Base-by-base conservation (phyloP, 164 flowering plant species). In the Kingdonia uniflora region DNA sequence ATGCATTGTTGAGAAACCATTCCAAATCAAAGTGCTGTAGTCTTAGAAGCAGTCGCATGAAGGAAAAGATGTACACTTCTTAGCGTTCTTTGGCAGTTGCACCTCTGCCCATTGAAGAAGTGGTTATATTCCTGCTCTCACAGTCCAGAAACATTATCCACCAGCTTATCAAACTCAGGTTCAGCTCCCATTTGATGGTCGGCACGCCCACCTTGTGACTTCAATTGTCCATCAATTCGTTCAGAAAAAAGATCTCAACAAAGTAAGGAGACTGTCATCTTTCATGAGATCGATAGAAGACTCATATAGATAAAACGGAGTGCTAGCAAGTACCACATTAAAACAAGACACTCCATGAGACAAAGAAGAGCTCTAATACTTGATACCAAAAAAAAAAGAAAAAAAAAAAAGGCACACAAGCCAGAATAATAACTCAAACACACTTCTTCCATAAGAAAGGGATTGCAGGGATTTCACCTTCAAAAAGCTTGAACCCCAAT, bases 181-280 rank as follows among this genome's bases (percentile, higher is more conserved):
- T 88, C 99, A 50, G 95, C 88, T 70, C 88, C 99, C 95, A 88
- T 84, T 44, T 97, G 75, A 48, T 77, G 80, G 63, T 88, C 88
- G 41, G 97, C 95, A 59, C 95, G 87, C 8, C 95, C 95, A 66
- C 63, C 68, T 57, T 60, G 76, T 19, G 79, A 68, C 24, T 45
- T 74, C 15, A 81, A 55, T 52, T 72, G 79, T 55, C 62, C 71
- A 17, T 56, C 58, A 55, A 60, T 55, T 49, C 65, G 71, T 67
- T 77, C 82, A 0, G 85, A n/a, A 82, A 38, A 80, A 60, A 29
- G 97, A 73, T 52, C 47, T 75, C 61, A 92, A 42, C 4, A 47
- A 54, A 47, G 86, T 73, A 21, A 97, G 97, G 42, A 92, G 73
- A 56, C 57, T 68, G 14, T 71, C 59, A 55, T 60, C 76, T 42